Evolutionary conservation across 352 stramenopile genomes (phyloP).

Genomic region (Pythium dissotocum): DNA sequence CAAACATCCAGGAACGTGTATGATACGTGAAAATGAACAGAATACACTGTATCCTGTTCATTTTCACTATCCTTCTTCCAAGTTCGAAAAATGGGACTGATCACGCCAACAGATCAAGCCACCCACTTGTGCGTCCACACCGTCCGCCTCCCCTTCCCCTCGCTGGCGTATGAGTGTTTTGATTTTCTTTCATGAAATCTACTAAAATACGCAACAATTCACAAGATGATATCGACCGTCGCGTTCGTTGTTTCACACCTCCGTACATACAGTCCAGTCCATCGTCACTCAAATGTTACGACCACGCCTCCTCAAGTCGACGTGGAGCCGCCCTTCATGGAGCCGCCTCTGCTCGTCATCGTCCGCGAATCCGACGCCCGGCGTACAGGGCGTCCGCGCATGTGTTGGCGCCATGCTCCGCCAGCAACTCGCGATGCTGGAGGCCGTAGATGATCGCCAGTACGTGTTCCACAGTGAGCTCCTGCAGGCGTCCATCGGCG

Average conservation of each 20-base stretch:
- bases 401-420: constrained; percentile 64
- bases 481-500: constrained; percentile 57
- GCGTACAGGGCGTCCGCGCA: constrained; percentile 25
- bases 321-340: not conserved
- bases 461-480: constrained; percentile 75
- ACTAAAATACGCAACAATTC: no score
- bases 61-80: not conserved
- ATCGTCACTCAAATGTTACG: no score
- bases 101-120: not conserved
- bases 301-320: not conserved
- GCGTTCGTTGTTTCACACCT: no score
- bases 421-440: constrained; percentile 63
- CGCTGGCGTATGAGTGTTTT: not conserved
- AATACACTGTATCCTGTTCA: not conserved
- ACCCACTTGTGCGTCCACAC: no score
- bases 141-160: constrained; percentile 1
- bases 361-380: not conserved
- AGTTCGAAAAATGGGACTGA: not conserved
- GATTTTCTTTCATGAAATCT: no score
- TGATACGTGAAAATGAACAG: no score
- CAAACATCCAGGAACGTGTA: no score
- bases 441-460: constrained; percentile 43
- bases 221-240: no score
- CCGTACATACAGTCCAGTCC: no score
- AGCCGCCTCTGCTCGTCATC: not conserved